Conservation (phyloP, 495 filamentous ascomycete genomes). For the Penicillium egyptiacum region DNA sequence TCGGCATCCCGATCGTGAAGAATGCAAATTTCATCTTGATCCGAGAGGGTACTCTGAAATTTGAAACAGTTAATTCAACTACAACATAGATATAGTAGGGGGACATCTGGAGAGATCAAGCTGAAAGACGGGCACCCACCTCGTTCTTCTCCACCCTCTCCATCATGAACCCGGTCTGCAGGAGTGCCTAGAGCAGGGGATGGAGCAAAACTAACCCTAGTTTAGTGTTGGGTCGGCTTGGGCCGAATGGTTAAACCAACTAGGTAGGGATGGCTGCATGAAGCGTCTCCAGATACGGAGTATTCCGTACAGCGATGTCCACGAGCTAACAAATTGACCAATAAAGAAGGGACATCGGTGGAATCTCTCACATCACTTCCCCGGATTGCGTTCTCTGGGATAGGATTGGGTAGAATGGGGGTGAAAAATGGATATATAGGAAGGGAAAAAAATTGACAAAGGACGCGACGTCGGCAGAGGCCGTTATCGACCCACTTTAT, state of each 20-base stretch:
- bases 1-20: constrained; percentile 42
- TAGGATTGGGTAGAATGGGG: neutral
- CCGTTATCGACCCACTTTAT: constrained; percentile 14
- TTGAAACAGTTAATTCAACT: neutral
- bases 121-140: constrained; percentile 13
- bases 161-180: constrained; percentile 1
- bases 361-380: neutral
- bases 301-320: neutral
- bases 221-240: constrained; percentile 1
- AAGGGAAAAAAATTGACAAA: neutral
- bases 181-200: neutral
- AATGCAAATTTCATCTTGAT: constrained; percentile 22
- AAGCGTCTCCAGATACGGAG: neutral
- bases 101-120: neutral
- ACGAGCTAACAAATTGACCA: neutral
- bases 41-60: constrained; percentile 10
- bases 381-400: neutral
- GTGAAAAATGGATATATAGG: neutral
- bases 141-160: constrained; percentile 16
- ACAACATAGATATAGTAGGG: neutral
- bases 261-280: neutral
- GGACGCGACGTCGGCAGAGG: constrained; percentile 5
- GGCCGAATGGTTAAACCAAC: neutral
- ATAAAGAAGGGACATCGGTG: neutral
- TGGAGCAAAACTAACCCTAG: neutral